Conservation (phyloP, 2,329 filamentous ascomycete genomes). For the Trichoderma asperellum region DNA sequence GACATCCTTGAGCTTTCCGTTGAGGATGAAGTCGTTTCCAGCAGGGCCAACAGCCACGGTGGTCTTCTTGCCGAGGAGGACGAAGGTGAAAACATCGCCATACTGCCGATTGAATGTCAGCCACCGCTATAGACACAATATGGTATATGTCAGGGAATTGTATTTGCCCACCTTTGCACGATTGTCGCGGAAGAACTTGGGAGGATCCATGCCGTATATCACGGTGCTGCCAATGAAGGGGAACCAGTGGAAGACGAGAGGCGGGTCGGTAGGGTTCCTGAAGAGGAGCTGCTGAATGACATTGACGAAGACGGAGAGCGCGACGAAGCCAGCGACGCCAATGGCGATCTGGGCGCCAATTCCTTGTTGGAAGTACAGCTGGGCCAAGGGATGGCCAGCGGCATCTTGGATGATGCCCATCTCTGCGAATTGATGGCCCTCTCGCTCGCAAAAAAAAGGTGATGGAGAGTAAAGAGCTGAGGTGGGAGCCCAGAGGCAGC, state of each 20-base stretch:
- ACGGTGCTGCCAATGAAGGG: slow-evolving; percentile 88
- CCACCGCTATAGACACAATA: background rate
- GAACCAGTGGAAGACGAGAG: slow-evolving; percentile 79
- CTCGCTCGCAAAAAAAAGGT: background rate
- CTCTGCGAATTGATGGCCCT: slow-evolving; percentile 13
- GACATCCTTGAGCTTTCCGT: slow-evolving; percentile 87
- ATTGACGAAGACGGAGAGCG: slow-evolving; percentile 71
- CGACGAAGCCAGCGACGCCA: slow-evolving; percentile 50
- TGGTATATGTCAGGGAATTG: background rate
- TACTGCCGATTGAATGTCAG: slow-evolving; percentile 55
- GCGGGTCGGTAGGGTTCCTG: slow-evolving; percentile 80
- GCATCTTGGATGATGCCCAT: slow-evolving; percentile 63
- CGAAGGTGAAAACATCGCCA: slow-evolving; percentile 87
- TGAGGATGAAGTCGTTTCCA: slow-evolving; percentile 90
- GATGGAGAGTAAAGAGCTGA: background rate
- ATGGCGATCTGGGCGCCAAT: slow-evolving; percentile 53
- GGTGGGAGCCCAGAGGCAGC: background rate
- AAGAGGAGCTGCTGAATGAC: slow-evolving; percentile 78
- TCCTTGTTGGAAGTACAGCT: slow-evolving; percentile 54
- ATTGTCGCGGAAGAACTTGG: slow-evolving; percentile 78
- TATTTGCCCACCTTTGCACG: slow-evolving; percentile 67
- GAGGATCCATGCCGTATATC: slow-evolving; percentile 93
- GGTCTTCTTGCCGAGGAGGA: slow-evolving; percentile 85
- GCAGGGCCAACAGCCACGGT: slow-evolving; percentile 81
- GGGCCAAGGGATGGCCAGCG: slow-evolving; percentile 53